Conservation (phyloP, 2,329 filamentous ascomycete genomes). For the Eutypa lata region DNA sequence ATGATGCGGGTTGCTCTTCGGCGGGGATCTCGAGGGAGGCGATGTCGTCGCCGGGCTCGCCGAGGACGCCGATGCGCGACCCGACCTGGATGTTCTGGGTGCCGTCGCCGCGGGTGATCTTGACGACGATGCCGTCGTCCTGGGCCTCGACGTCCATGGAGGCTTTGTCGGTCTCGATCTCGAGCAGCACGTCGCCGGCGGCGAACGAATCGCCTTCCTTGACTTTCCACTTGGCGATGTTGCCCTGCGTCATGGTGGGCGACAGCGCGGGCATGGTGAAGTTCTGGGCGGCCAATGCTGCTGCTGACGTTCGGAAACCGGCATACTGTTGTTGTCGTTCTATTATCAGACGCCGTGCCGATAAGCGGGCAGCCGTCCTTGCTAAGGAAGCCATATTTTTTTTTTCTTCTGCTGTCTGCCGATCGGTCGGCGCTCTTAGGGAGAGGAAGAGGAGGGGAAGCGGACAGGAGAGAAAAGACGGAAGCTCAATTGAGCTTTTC, state of each 20-base stretch:
- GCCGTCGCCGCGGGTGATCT: constrained; percentile 73
- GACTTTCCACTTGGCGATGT: constrained; percentile 80
- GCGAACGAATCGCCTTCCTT: constrained; percentile 83
- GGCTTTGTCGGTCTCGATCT: constrained; percentile 93
- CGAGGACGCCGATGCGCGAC: constrained; percentile 76
- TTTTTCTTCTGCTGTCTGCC: constrained; percentile 14
- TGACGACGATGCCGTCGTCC: constrained; percentile 82
- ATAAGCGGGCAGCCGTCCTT: constrained; percentile 57
- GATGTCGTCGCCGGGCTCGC: constrained; percentile 78
- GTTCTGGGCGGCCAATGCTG: constrained; percentile 72
- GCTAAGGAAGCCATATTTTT: constrained; percentile 63
- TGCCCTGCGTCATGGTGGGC: constrained; percentile 91
- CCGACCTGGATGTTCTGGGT: constrained; percentile 77
- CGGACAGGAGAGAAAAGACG: constrained; percentile 5
- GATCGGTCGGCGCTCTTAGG: constrained; percentile 1
- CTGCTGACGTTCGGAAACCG: constrained; percentile 62
- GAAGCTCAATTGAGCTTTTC: constrained; percentile 28
- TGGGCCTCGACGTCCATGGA: constrained; percentile 94
- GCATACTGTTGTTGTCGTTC: not conserved
- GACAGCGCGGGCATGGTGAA: constrained; percentile 90
- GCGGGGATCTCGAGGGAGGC: constrained; percentile 70
- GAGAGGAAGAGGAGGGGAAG: constrained; percentile 22
- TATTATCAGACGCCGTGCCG: constrained; percentile 55
- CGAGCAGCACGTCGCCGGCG: constrained; percentile 81
- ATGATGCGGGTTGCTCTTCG: constrained; percentile 51